Percentiles rank a stretch among this genome's conserved stretches.
Conservation (phyloP, 306 rosid species). For the Cucurbita moschata region DNA sequence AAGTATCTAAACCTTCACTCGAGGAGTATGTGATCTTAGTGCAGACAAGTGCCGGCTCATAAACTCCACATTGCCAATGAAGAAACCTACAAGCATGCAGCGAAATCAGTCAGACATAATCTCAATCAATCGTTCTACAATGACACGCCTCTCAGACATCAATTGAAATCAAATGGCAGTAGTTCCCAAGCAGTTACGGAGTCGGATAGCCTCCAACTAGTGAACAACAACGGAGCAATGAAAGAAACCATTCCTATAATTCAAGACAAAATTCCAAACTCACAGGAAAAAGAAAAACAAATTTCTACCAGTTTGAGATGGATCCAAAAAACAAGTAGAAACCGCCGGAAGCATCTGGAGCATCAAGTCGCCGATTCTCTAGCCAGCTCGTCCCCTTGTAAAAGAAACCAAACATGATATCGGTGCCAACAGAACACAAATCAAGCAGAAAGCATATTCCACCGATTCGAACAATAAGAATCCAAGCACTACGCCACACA, state of each 20-base stretch:
- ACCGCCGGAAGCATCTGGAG: slow-evolving; percentile 29
- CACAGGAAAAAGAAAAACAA: neutral
- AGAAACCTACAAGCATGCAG: slow-evolving; percentile 29
- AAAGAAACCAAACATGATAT: neutral
- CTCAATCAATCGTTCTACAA: neutral
- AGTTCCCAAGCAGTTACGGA: neutral
- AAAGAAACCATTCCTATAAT: neutral
- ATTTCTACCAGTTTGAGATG: slow-evolving; percentile 33
- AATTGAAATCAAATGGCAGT: neutral
- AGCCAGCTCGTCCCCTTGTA: neutral
- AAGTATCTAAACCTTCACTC: slow-evolving; percentile 42
- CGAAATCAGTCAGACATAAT: slow-evolving; percentile 3
- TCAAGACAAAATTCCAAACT: neutral
- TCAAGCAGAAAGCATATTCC: neutral
- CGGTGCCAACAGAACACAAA: neutral
- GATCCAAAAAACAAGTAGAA: slow-evolving; percentile 29
- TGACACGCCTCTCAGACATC: neutral
- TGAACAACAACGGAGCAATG: neutral
- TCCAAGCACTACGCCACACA: neutral
- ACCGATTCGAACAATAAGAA: neutral
- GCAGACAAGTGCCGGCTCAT: slow-evolving; percentile 32
- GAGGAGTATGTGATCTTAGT: slow-evolving; percentile 26
- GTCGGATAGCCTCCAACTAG: neutral
- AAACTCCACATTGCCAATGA: slow-evolving; percentile 16
- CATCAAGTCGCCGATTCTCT: slow-evolving; percentile 10